These are phyloP conservation scores for Suhomyces vadensis DNA, from an alignment of 805 yeast genomes.

Conservation along the genomic window DNA sequence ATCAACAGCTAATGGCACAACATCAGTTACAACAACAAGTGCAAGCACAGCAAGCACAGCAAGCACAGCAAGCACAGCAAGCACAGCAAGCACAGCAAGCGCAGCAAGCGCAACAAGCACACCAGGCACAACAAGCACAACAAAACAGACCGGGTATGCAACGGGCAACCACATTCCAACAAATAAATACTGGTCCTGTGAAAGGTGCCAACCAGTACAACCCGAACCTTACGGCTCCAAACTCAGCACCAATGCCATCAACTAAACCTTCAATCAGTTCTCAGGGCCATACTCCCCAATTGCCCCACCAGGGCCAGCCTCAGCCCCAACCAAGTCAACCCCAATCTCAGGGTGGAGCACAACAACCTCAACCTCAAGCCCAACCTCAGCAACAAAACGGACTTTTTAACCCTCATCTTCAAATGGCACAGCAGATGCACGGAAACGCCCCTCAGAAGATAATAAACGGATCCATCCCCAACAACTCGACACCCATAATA, in stretches of 20 bases:
- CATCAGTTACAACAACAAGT: slow-evolving; percentile 15
- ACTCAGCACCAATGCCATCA: slow-evolving; percentile 25
- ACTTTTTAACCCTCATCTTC: slow-evolving; percentile 12
- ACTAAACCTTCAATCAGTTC: slow-evolving; percentile 18
- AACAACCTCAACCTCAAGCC: slow-evolving; percentile 4
- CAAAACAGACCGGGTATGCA: slow-evolving; percentile 19
- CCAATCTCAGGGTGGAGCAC: slow-evolving; percentile 4
- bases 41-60: slow-evolving; percentile 9
- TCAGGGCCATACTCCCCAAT: slow-evolving; percentile 33
- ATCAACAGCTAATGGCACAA: slow-evolving; percentile 13
- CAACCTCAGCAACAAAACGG: slow-evolving; percentile 8
- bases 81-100: slow-evolving; percentile 15
- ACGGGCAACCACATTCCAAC: slow-evolving; percentile 22
- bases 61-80: slow-evolving; percentile 13
- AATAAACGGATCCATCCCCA: slow-evolving; percentile 13
- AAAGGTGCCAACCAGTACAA: slow-evolving; percentile 14
- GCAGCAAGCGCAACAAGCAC: slow-evolving; percentile 14
- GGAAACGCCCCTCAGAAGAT: slow-evolving; percentile 14
- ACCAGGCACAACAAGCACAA: slow-evolving; percentile 13
- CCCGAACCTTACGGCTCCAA: slow-evolving; percentile 20
- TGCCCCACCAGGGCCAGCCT: slow-evolving; percentile 26
- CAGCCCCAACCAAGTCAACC: slow-evolving; percentile 8
- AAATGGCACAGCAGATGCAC: slow-evolving; percentile 17
- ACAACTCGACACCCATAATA: slow-evolving; percentile 24
- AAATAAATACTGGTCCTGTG: slow-evolving; percentile 14